Evolutionary conservation across 1,284 basidiomycete genomes (phyloP), one percentile per base, ranked within the genome.

Genomic region (Cutaneotrichosporon dermatis): DNA sequence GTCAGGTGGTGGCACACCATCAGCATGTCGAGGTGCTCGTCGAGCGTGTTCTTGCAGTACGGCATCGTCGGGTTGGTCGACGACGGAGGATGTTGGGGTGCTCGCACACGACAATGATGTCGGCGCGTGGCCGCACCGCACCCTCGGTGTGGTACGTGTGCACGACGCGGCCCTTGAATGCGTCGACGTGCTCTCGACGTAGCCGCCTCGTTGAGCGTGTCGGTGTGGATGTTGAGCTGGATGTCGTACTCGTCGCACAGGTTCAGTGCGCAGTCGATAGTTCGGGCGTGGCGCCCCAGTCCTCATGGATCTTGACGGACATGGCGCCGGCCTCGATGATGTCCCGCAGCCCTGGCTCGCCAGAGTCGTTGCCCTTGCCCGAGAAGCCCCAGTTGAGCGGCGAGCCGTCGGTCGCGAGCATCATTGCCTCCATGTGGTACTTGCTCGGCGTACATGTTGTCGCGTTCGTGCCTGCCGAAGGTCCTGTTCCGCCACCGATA

Each of bases 71-170:
- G 96, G 74, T 96, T 99, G 4, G 96, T 99, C 4, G 95, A 98
- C 7, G 89, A 92, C 0, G 96, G 96, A 99, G 80, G 2, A 99
- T 92, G 63, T 99, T 96, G 3, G 86, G 79, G 39, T 87, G 85
- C 43, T 90, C 92, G 66, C 92, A 95, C 25, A 97, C 94, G 12
- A 92, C 88, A 72, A 99, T 96, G 76, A 99, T 97, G 71, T 99
- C 96, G 0, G 96, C 3, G 95, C 95, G 74, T 98, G 95, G 3
- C 96, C 95, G 33, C 95, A 57, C 90, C 92, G 92, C 92, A 46
- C 93, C 93, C 80, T 96, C 93, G 0, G 86, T 92, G 71, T 97
- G 93, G 74, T 96, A 97, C n/a, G 94, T 96, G 74, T 99, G 95
- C 61, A 99, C 98, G 0, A 93, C 95, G 25, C 94, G 85, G 3